Evolutionary conservation across 352 stramenopile genomes (phyloP).

Genomic region (Phytophthora citricola): DNA sequence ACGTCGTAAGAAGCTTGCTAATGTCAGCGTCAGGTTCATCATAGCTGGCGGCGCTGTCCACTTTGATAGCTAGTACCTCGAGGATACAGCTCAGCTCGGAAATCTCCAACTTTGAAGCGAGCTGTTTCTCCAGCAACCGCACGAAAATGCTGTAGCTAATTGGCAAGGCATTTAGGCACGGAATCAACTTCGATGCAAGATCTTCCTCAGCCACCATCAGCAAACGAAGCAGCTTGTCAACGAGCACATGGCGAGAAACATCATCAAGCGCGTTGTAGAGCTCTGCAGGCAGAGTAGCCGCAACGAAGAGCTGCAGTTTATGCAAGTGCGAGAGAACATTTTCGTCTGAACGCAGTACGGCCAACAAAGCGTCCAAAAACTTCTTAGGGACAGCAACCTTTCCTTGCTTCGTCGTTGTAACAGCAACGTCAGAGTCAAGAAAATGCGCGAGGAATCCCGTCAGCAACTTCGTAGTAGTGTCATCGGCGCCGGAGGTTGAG

Average conservation of each 20-base stretch:
- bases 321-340: conserved; percentile 37
- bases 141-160: conserved; percentile 65
- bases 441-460: conserved; percentile 65
- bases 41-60: conserved; percentile 46
- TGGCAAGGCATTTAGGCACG: conserved; percentile 57
- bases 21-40: conserved; percentile 32
- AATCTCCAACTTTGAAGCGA: conserved; percentile 37
- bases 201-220: conserved; percentile 68
- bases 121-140: conserved; percentile 54
- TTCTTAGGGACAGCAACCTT: conserved; percentile 50
- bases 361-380: conserved; percentile 61
- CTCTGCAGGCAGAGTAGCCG: conserved; percentile 43
- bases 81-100: conserved; percentile 76
- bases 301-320: conserved; percentile 52
- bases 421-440: conserved; percentile 43
- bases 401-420: conserved; percentile 36
- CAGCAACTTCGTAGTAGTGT: conserved; percentile 39
- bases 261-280: conserved; percentile 64
- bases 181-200: conserved; percentile 64
- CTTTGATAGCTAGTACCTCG: conserved; percentile 79
- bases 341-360: conserved; percentile 53
- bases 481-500: conserved; percentile 6
- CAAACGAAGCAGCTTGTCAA: conserved; percentile 57
- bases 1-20: conserved; percentile 57
- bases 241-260: conserved; percentile 53